Evolutionary conservation across 202 grass and related monocot genomes (phyloP), one percentile per base, ranked within the genome.

Genomic region (Zizania palustris): DNA sequence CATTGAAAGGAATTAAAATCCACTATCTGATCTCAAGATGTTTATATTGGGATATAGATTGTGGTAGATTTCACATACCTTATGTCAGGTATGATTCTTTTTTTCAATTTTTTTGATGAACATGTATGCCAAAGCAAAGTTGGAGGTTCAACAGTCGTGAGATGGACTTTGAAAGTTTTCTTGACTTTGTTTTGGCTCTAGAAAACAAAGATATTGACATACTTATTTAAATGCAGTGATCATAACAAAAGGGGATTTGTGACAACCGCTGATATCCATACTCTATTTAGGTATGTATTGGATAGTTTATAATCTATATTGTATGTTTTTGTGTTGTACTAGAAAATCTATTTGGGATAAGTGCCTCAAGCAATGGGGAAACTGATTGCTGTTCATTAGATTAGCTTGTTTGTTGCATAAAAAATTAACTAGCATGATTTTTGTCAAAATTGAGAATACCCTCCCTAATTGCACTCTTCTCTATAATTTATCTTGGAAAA

Each of bases 141-240:
- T 81, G 96, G 89, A 66, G 92, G 83, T 61, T 91, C 8, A 99
- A 92, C 75, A 77, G 83, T 46, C 91, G 96, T 11, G 96, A 99
- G 81, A 99, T 99, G 96, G 96, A 95, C 55, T 99, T 99, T 33
- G 96, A 99, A 81, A 95, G 96, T 60, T 99, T 95, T 87, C 88
- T 99, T 5, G 96, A n/a, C n/a, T n/a, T n/a, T n/a, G n/a, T n/a
- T n/a, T n/a, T n/a, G n/a, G n/a, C n/a, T n/a, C n/a, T n/a, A 67
- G 96, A 99, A 87, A 99, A 98, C 74, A 98, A 99, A 79, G 96
- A 99, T 72, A 35, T 66, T 99, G 80, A 93, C 96, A 78, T 99
- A 99, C 77, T 80, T 99, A 33, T 99, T 99, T 79, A 95, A 80
- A 82, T 99, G 89, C 53, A 87, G 95, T 75, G 96, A 99, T 88